Base-by-base conservation (phyloP, 495 filamentous ascomycete genomes). In the Friedmanniomyces simplex region DNA sequence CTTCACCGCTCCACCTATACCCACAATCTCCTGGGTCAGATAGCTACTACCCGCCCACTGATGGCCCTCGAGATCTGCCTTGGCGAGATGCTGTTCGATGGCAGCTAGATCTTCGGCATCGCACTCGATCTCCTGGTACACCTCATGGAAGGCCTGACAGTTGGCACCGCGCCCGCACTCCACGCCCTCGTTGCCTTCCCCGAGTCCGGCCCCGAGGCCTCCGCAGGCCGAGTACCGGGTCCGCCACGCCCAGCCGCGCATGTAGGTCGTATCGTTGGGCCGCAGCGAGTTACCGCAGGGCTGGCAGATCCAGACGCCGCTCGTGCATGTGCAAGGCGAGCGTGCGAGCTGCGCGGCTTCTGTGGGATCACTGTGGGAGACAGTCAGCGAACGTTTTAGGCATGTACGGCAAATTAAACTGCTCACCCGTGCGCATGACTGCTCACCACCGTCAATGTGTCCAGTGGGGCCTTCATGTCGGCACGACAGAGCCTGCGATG, bases 201-300 rank as follows among this genome's bases (percentile, higher is more conserved):
- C 88, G 48, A 93, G 91, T 16, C 90, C 90, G 1, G 86, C 89
- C 2, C 89, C 88, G 0, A 94, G 72, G 0, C 88, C 88, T 36
- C 88, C 87, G 30, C 81, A 83, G 20, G 83, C 82, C 47, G 83
- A 82, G 71, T 94, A 96, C n/a, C 86, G 79, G 22, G 81, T 88
- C 20, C 90, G 84, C 89, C 90, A 95, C 21, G 75, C 81, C 90
- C 90, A 95, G 36, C 89, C 84, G 36, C 86, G 83, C 39, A 78
- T 73, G 70, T 96, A 95, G 28, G 83, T 85, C 14, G 77, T 79
- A 65, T 96, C 89, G 18, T 78, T 77, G 42, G 74, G 79, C 24
- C 80, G 76, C 39, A 93, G 78, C 13, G 76, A 74, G 58, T 82
- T 76, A 1, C 89, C 89, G 66, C 90, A 95, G 5, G 82, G 78